phyloP scores from a whole-genome alignment of 345 rosid genomes.

The Clausena lansium region DNA sequence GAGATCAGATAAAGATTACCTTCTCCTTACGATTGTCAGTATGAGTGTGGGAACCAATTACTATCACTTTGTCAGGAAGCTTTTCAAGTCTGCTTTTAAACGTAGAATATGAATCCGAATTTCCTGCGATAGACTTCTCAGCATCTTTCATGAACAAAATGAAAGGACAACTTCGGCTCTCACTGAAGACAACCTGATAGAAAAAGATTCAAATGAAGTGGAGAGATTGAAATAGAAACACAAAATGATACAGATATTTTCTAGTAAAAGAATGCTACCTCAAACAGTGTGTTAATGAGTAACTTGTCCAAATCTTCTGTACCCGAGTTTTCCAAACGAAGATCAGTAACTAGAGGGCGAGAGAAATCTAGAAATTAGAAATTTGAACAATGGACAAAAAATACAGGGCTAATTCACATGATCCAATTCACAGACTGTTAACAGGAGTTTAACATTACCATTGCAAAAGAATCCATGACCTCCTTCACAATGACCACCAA shows the following conservation, averaged over 20 bases:
- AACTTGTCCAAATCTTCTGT: slow-evolving; percentile 60
- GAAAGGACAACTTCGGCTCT: slow-evolving; percentile 78
- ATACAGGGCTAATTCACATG: neutral
- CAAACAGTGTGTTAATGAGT: slow-evolving; percentile 69
- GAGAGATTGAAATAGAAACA: slow-evolving; percentile 13
- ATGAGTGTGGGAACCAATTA: slow-evolving; percentile 75
- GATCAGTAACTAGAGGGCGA: slow-evolving; percentile 56
- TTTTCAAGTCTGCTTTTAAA: slow-evolving; percentile 65
- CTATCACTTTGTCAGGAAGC: slow-evolving; percentile 80
- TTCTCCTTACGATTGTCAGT: slow-evolving; percentile 72
- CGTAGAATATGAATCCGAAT: slow-evolving; percentile 55
- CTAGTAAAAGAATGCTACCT: slow-evolving; percentile 47
- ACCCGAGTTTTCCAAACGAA: slow-evolving; percentile 51
- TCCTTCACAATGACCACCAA: slow-evolving; percentile 62
- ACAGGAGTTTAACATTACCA: slow-evolving; percentile 43
- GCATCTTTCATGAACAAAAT: slow-evolving; percentile 90
- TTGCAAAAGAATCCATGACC: slow-evolving; percentile 83
- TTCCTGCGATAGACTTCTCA: slow-evolving; percentile 81
- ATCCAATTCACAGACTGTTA: neutral
- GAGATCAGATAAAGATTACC: slow-evolving; percentile 38
- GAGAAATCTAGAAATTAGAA: slow-evolving; percentile 11
- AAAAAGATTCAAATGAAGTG: slow-evolving; percentile 15
- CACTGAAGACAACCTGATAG: slow-evolving; percentile 58
- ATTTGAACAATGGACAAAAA: slow-evolving; percentile 16
- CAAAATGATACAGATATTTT: slow-evolving; percentile 4